Evolutionary conservation across 108 stramenopile genomes (phyloP).

Genomic region (Aureococcus anophagefferens): DNA sequence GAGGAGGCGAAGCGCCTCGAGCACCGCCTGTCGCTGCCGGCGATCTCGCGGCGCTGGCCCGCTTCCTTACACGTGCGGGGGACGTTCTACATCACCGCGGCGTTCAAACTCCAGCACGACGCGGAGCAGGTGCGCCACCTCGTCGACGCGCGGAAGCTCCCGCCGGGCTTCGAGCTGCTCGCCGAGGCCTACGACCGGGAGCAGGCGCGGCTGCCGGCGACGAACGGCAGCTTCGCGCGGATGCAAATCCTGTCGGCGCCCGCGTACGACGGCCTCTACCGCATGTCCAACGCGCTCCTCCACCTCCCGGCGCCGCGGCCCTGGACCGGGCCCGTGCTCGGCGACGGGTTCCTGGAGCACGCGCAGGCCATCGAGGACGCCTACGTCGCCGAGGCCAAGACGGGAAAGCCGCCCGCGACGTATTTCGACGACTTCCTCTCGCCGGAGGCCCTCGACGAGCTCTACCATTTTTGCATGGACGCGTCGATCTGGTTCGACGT

Average conservation of each 20-base stretch:
- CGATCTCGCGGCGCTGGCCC: neutral
- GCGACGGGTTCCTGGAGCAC: neutral
- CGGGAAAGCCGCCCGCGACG: neutral
- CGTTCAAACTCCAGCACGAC: conserved; percentile 9
- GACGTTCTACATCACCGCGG: conserved; percentile 9
- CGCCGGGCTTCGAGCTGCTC: conserved; percentile 8
- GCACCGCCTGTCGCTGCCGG: neutral
- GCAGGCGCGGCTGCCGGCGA: neutral
- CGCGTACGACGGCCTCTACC: conserved; percentile 2
- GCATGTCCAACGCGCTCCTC: conserved; percentile 15
- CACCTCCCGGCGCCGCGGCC: too few relatives aligned
- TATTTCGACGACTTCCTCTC: conserved; percentile 5
- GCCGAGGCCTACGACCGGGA: conserved; percentile 8
- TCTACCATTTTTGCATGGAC: neutral
- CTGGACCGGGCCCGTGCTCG: too few relatives aligned
- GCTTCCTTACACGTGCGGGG: conserved; percentile 1
- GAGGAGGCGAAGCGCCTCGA: neutral
- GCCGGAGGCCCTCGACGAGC: neutral
- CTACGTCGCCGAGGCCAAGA: neutral
- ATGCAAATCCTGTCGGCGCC: neutral
- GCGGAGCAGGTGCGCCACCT: conserved; percentile 8
- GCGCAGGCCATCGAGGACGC: neutral
- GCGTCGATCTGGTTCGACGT: conserved; percentile 5
- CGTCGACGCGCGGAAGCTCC: conserved; percentile 4
- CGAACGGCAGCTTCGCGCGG: neutral